phyloP scores from a whole-genome alignment of 1,284 basidiomycete genomes.

The Ganoderma resinaceum region DNA sequence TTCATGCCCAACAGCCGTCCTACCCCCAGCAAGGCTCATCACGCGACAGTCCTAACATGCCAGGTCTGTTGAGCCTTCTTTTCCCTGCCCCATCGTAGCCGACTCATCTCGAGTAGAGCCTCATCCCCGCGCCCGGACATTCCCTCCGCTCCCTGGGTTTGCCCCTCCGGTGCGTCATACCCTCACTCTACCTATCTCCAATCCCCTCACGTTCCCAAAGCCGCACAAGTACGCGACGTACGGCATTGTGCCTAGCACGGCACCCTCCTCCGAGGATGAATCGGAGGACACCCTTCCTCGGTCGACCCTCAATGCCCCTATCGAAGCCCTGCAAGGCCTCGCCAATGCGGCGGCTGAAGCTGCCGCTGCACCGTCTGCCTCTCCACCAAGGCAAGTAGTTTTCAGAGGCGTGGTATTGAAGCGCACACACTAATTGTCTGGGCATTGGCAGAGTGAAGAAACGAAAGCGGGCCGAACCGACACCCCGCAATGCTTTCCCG shows the following conservation, averaged over 20 bases:
- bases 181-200: constrained; percentile 16
- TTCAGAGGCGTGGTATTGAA: constrained; percentile 1
- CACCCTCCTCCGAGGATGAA: constrained; percentile 87
- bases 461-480: constrained; percentile 87
- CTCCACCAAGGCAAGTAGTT: constrained; percentile 25
- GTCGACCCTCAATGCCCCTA: constrained; percentile 85
- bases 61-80: constrained; percentile 35
- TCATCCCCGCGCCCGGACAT: constrained; percentile 45
- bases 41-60: constrained; percentile 32
- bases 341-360: constrained; percentile 95
- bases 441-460: constrained; percentile 72
- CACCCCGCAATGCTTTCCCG: constrained; percentile 84
- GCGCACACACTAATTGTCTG: constrained; percentile 5
- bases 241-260: constrained; percentile 83
- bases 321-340: constrained; percentile 90
- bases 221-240: constrained; percentile 88
- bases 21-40: constrained; percentile 32
- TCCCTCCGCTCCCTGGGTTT: constrained; percentile 89
- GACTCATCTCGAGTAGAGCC: constrained; percentile 35
- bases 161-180: constrained; percentile 76
- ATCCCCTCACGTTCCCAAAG: constrained; percentile 29
- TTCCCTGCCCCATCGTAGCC: constrained; percentile 38
- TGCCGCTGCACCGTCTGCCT: constrained; percentile 67
- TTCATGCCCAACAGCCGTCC: constrained; percentile 16
- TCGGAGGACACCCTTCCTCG: constrained; percentile 87